phyloP scores from a whole-genome alignment of 2,329 filamentous ascomycete species.

The Phaeosphaeriaceae sp. region DNA sequence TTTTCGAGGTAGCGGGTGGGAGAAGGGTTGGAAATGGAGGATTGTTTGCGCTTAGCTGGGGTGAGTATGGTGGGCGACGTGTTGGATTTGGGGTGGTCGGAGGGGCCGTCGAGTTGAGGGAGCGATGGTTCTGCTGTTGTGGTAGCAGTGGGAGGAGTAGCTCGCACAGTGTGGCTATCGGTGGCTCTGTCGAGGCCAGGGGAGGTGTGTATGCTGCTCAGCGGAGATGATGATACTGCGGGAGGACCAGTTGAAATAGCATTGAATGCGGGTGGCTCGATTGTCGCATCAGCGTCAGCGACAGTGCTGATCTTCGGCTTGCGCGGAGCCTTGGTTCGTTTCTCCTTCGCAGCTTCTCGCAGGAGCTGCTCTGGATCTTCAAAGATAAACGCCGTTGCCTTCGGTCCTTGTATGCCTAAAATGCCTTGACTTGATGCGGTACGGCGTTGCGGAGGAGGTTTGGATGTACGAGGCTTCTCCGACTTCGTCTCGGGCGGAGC shows the following conservation, averaged over 20 bases:
- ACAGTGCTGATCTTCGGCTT: conserved; percentile 8
- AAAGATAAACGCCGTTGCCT: conserved; percentile 22
- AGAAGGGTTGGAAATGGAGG: neutral
- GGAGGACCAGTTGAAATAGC: neutral
- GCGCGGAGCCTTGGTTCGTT: conserved; percentile 11
- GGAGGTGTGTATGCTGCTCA: conserved; percentile 22
- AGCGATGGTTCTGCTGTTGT: neutral
- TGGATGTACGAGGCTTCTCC: neutral
- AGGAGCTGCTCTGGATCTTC: conserved; percentile 33
- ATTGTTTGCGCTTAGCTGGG: conserved; percentile 21
- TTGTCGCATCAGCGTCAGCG: neutral
- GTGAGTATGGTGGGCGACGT: neutral
- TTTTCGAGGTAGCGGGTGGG: conserved; percentile 1
- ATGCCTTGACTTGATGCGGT: conserved; percentile 7
- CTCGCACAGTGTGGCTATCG: neutral
- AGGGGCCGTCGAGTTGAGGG: conserved; percentile 15
- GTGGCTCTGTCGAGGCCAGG: conserved; percentile 9
- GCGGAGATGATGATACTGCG: conserved; percentile 14
- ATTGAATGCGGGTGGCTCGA: neutral
- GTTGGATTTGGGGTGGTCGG: conserved; percentile 3
- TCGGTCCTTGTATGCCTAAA: conserved; percentile 26
- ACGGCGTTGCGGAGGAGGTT: conserved; percentile 5
- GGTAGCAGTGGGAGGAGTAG: neutral
- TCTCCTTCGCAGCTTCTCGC: conserved; percentile 18
- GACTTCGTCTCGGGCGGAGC: neutral